Evolutionary conservation across 1,284 basidiomycete species (phyloP), one percentile per base, ranked within the genome.

Genomic region (Earliella scabrosa): DNA sequence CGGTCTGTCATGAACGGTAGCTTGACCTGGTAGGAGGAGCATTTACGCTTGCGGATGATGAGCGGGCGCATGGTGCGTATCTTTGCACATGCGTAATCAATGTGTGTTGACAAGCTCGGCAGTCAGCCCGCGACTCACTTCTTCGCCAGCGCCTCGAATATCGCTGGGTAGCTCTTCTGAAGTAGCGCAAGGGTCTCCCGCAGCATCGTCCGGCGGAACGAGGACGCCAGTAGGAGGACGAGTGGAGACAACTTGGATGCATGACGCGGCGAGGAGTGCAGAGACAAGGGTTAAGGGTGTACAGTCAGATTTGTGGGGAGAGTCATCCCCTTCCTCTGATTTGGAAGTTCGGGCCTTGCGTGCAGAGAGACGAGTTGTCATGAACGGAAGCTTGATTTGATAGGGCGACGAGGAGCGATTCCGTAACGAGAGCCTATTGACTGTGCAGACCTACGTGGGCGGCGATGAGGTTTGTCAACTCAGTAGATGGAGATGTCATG

Each of bases 361-460:
- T 27, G 54, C 63, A 7, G 51, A 47, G 16, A 58, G 29, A 4
- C 63, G 59, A 24, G 40, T 55, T 14, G 40, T 21, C 63, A 60
- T 60, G 18, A 47, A 45, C 14, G 60, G 58, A 18, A 64, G 45
- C 44, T 57, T 62, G 49, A 64, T 50, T 36, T 64, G 63, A 44
- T 58, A 63, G 1, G 63, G 63, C 4, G 63, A 59, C 18, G 58
- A 62, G 9, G 60, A 41, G 18, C 63, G 60, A n/a, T 63, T 64
- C 24, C 63, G 53, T 14, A 64, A 48, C 13, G 56, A 38, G 36
- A 64, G 54, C 34, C 48, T 58, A 13, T 54, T 60, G 3, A 52
- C 18, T 4, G 63, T 62, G 20, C 60, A 58, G 2, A 52, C 43
- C 63, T 64, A 32, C n/a, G 13, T 24, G 2, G 13, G 13, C 29